Conservation (phyloP, 352 stramenopile species). For the Pythium biforme region DNA sequence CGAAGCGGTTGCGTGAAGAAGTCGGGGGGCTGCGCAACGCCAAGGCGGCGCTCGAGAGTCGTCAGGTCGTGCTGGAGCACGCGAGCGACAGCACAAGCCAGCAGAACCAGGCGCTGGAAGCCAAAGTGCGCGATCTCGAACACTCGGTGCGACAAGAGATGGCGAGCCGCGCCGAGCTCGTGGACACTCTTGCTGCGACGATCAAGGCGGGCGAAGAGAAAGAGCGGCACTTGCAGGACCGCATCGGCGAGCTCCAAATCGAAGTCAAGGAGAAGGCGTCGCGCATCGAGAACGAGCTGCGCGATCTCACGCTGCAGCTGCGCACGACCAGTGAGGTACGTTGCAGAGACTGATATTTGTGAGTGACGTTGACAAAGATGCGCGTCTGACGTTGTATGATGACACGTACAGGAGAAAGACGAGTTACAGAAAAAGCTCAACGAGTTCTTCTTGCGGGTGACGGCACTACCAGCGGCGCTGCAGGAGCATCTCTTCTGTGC, state of each 20-base stretch:
- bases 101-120: conserved; percentile 37
- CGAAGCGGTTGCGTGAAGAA: conserved; percentile 51
- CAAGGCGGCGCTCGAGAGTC: conserved; percentile 46
- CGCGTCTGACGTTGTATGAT: no score
- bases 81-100: conserved; percentile 31
- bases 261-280: conserved; percentile 69
- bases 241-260: conserved; percentile 44
- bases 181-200: conserved; percentile 67
- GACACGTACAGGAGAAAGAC: conserved; percentile 78
- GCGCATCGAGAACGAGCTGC: conserved; percentile 56
- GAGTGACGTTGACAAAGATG: no score
- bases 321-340: conserved; percentile 74
- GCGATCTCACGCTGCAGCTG: conserved; percentile 49
- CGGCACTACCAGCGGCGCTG: conserved; percentile 56
- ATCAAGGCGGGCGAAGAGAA: conserved; percentile 57
- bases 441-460: conserved; percentile 77
- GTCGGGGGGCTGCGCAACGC: conserved; percentile 31
- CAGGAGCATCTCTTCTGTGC: conserved; percentile 72
- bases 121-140: conserved; percentile 58
- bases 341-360: no score
- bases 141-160: conserved; percentile 54
- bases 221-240: conserved; percentile 41
- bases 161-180: conserved; percentile 61
- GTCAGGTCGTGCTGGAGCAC: conserved; percentile 50
- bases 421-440: conserved; percentile 79